Evolutionary conservation across 495 filamentous ascomycete species (phyloP), one percentile per base, ranked within the genome.

Genomic region (Bacidia rubella): DNA sequence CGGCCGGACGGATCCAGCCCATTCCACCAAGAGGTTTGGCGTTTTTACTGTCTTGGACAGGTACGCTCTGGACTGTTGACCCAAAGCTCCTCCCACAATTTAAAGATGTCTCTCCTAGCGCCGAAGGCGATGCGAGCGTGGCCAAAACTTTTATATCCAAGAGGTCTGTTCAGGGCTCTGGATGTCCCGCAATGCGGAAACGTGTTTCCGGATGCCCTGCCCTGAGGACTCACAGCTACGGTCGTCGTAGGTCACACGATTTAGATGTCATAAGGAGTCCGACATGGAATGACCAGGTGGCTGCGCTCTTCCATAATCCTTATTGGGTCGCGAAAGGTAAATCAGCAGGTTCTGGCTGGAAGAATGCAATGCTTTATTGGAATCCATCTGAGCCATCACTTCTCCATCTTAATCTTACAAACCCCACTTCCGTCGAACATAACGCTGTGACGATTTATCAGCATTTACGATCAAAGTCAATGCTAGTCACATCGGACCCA

Each of bases 401-500:
- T 26, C 29, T 52, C 26, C 17, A 52, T 26, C 57, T 15, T 7
- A 53, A 60, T 48, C 57, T 60, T 20, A 27, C 50, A 26, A 29
- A 19, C 43, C 49, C 39, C 26, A 23, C 25, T 10, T 43, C 57
- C 23, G 56, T 60, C 11, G 42, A 55, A 29, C 3, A 39, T n/a
- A 32, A 39, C 29, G 57, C 43, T 27, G 51, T 27, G 19, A 51
- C 57, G 7, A 59, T 51, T 20, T 60, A 60, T 35, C 44, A 57
- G 23, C 54, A 60, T 46, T 26, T 60, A 0, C 54, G 49, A 7
- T 49, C 43, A 2, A 38, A 45, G 19, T 39, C 54, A 29, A 61
- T 57, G 59, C 58, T 51, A n/a, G 40, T 61, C 11, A 57, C 59
- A 11, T 32, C 56, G 21, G 54, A 60, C 15, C 26, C 50, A 5